Evolutionary conservation across 2,329 filamentous ascomycete species (phyloP).

Genomic region (Colletotrichum somersetense): DNA sequence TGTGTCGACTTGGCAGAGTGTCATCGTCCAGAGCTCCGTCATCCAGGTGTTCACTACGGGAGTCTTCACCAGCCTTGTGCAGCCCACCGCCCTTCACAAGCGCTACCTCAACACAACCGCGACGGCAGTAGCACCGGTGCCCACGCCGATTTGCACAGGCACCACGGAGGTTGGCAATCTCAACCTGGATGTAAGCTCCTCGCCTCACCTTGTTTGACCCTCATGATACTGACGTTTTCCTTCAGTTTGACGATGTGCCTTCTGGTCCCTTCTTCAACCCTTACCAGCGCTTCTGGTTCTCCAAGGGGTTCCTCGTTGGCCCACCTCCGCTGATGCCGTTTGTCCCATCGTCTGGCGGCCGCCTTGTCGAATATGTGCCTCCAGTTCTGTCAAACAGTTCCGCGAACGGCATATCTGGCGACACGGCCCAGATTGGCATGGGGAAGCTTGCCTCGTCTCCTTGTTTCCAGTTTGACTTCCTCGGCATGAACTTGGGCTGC

Average conservation of each 20-base stretch:
- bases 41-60: conserved; percentile 20
- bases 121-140: conserved; percentile 28
- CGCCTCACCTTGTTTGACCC: conserved; percentile 37
- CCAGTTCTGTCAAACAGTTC: conserved; percentile 48
- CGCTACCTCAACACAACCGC: conserved; percentile 23
- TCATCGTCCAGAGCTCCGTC: conserved; percentile 28
- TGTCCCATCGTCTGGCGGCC: conserved; percentile 54
- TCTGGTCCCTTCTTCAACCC: conserved; percentile 57
- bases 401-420: conserved; percentile 46
- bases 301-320: conserved; percentile 55
- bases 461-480: conserved; percentile 57
- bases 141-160: conserved; percentile 41
- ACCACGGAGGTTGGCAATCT: conserved; percentile 51
- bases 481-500: conserved; percentile 55
- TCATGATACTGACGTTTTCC: not conserved
- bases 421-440: conserved; percentile 56
- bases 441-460: conserved; percentile 53
- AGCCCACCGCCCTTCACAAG: conserved; percentile 17
- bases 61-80: conserved; percentile 10
- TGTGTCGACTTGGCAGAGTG: conserved; percentile 46
- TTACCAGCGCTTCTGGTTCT: conserved; percentile 56
- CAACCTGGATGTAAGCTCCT: conserved; percentile 53
- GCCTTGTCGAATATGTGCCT: conserved; percentile 56
- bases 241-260: conserved; percentile 54
- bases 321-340: conserved; percentile 53